Conservation (phyloP, 805 yeast genomes). For the Monosporozyma unispora region DNA sequence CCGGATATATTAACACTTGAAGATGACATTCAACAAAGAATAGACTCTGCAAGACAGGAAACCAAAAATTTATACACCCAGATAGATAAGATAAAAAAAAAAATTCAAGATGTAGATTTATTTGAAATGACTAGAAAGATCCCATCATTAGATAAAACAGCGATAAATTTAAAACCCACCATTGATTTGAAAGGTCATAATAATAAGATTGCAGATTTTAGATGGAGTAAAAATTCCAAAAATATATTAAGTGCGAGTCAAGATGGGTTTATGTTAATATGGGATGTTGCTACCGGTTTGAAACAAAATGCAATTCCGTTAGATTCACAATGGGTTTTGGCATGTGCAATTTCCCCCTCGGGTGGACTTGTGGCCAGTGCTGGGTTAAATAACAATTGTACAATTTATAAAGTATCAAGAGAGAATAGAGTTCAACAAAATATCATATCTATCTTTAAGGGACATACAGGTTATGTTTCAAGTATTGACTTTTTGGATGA, state of each 20-base stretch:
- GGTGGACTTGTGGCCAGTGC: slow-evolving; percentile 66
- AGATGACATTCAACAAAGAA: slow-evolving; percentile 22
- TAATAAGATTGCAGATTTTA: slow-evolving; percentile 58
- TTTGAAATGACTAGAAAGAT: slow-evolving; percentile 31
- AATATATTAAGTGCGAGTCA: slow-evolving; percentile 66
- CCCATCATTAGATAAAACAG: slow-evolving; percentile 12
- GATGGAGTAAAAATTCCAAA: slow-evolving; percentile 59
- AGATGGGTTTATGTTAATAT: slow-evolving; percentile 75
- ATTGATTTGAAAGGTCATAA: slow-evolving; percentile 46
- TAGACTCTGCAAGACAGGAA: slow-evolving; percentile 35
- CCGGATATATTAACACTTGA: slow-evolving; percentile 12
- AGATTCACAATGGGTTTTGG: slow-evolving; percentile 70
- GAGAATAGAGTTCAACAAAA: slow-evolving; percentile 32
- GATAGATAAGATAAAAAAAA: slow-evolving; percentile 36
- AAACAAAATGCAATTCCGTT: slow-evolving; percentile 63
- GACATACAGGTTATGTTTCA: slow-evolving; percentile 76
- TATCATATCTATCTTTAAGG: slow-evolving; percentile 52
- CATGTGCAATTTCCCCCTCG: slow-evolving; percentile 65
- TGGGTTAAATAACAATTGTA: slow-evolving; percentile 73
- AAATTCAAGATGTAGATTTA: slow-evolving; percentile 40
- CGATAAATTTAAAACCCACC: slow-evolving; percentile 31
- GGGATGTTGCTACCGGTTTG: slow-evolving; percentile 71
- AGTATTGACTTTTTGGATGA: slow-evolving; percentile 61
- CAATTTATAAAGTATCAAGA: slow-evolving; percentile 46
- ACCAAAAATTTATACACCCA: slow-evolving; percentile 42